Evolutionary conservation across 2,329 filamentous ascomycete genomes (phyloP).

Genomic region (Tolypocladium capitatum): DNA sequence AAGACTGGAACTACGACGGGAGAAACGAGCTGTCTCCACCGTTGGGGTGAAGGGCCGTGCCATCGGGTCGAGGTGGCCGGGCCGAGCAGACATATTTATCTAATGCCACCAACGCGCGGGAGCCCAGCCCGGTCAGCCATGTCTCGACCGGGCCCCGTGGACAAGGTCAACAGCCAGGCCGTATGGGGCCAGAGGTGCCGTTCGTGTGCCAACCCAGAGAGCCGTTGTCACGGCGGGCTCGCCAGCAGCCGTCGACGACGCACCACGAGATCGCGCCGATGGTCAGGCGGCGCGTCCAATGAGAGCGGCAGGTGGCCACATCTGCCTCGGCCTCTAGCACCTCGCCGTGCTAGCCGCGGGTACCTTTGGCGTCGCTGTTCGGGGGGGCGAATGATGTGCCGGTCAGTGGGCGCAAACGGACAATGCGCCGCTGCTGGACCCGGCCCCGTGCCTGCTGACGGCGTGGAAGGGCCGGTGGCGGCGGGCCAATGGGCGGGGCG

Average conservation of each 20-base stretch:
- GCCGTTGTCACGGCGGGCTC: not conserved
- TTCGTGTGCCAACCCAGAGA: not conserved
- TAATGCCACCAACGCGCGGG: not conserved
- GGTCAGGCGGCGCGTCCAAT: not conserved
- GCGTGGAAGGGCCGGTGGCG: too few species aligned
- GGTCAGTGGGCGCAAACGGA: not conserved
- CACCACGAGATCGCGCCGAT: not conserved
- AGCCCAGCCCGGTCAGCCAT: not conserved
- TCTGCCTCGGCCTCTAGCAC: not conserved
- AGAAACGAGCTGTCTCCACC: not conserved
- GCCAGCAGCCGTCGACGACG: not conserved
- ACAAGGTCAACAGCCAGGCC: not conserved
- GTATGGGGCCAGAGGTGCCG: not conserved
- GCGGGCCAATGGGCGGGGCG: not conserved
- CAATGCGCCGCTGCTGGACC: not conserved
- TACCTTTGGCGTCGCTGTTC: too few species aligned
- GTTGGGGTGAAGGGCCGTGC: not conserved
- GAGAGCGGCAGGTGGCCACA: not conserved
- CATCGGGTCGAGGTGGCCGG: not conserved
- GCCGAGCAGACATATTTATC: not conserved
- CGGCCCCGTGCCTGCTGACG: not conserved
- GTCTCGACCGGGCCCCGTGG: not conserved
- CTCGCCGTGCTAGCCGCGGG: not conserved
- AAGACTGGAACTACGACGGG: not conserved
- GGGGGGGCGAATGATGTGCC: not conserved